Base-by-base conservation (phyloP, 768 basidiomycete species). In the Pisolithus orientalis region DNA sequence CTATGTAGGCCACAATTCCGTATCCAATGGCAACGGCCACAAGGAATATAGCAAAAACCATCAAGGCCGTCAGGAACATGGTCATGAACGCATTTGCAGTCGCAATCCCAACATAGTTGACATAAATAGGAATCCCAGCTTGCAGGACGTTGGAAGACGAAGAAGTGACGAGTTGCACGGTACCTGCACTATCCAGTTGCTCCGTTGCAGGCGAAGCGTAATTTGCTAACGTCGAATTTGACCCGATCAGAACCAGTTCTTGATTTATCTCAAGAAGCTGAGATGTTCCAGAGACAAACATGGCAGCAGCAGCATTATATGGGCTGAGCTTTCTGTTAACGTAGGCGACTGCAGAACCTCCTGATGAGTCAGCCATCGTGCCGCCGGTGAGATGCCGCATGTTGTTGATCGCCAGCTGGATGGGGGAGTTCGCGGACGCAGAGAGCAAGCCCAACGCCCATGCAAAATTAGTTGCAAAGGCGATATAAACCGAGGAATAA, bases 81-180 rank as follows among this genome's bases (percentile, higher is more conserved):
- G 91, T 94, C 79, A 90, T 87, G 71, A 91, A 96, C 6, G 87
- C 87, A 69, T 96, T 94, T 50, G 86, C 87, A 0, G 85, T 86
- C 9, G 87, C 83, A 53, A 97, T 87, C 50, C 83, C 80, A 25
- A 90, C 67, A 13, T 80, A 79, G 61, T 87, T 92, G 55, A 82
- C 83, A 59, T 85, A 94, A 31, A 89, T 85, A 4, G 92, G 90
- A 24, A 95, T 69, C 21, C 92, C 94, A 17, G 87, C 85, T 57
- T 86, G 72, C 17, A 94, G 78, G 34, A 87, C 70, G 65, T 90
- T 87, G 24, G 75, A 67, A 1, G 85, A 84, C 8, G 71, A 70
- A 24, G 74, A 56, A 3, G 87, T 87, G 44, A 89, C 84, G 2
- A 82, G 80, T 54, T 82, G 80, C 1, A 90, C 87, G 14, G 79